These are phyloP conservation scores for Leccinum uliginosum DNA, from an alignment of 768 basidiomycete genomes.

Conservation along the genomic window DNA sequence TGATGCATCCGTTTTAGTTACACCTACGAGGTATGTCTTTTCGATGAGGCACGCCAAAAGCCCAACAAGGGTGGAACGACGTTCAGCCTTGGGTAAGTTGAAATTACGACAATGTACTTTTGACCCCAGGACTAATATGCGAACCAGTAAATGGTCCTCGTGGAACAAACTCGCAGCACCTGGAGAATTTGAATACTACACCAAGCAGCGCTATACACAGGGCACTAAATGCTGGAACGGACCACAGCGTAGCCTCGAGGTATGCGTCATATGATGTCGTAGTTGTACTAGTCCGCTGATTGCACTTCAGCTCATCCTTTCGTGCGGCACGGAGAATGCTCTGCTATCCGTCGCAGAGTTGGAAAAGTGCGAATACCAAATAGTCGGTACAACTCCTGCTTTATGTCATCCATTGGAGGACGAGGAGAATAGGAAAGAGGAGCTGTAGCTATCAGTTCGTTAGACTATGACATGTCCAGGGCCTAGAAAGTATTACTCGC, in stretches of 20 bases:
- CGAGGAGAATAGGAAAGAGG: constrained; percentile 24
- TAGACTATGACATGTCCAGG: background rate
- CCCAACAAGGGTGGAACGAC: constrained; percentile 72
- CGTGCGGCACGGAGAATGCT: constrained; percentile 83
- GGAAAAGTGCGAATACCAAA: constrained; percentile 94
- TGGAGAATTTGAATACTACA: constrained; percentile 73
- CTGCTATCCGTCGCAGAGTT: constrained; percentile 78
- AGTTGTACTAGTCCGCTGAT: constrained; percentile 2
- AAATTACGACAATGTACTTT: background rate
- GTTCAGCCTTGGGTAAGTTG: constrained; percentile 77
- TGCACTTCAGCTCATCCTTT: constrained; percentile 58
- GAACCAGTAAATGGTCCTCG: constrained; percentile 60
- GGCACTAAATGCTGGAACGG: constrained; percentile 97
- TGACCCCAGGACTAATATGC: constrained; percentile 2
- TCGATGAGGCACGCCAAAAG: constrained; percentile 84
- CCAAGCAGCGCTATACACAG: constrained; percentile 73
- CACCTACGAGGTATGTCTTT: constrained; percentile 91
- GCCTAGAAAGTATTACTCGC: background rate
- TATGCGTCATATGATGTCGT: constrained; percentile 30
- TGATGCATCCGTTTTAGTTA: constrained; percentile 50
- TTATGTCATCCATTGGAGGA: constrained; percentile 55
- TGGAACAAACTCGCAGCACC: constrained; percentile 66
- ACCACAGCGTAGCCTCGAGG: constrained; percentile 80
- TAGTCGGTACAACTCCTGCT: constrained; percentile 82
- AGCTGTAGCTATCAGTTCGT: constrained; percentile 18